Base-by-base conservation (phyloP, 1,284 basidiomycete species). In the Baeospora myosura region DNA sequence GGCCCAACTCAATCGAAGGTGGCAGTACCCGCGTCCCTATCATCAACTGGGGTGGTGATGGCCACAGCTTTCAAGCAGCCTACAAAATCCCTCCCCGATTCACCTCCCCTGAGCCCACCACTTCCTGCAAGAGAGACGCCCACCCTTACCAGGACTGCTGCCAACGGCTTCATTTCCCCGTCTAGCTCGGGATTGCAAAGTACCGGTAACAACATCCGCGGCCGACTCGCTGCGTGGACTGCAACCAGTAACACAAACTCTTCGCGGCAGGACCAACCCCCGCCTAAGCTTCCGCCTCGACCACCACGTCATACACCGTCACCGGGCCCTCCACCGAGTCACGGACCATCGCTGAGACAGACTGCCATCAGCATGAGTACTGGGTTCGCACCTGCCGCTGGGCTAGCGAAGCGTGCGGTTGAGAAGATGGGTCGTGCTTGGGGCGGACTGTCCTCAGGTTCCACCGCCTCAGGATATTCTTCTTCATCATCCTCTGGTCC, bases 381-480 rank as follows among this genome's bases (percentile, higher is more conserved):
- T 39, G 72, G 77, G 28, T 65, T 84, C 42, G 77, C 75, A 2
- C 79, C 81, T 25, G 79, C 80, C 21, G 78, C 80, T 18, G 81
- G 80, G 6, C 65, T 82, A n/a, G 84, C 82, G 14, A 81, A 78
- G 51, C 74, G 79, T 47, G 83, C 84, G 2, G 81, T 82, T 3
- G 82, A 86, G 61, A 81, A 75, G 57, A 77, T 88, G 63, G 77
- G 78, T 36, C 72, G 76, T 39, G 76, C 76, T 28, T 76, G 70
- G 66, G 75, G 72, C 43, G 65, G 66, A n/a, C 62, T 73, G 39
- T 63, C 65, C 45, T 66, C 72, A 4, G 65, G 65, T 40, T 63
- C 69, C 16, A 59, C 58, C 47, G 62, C 68, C 12, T 50, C 49
- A 4, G 58, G 61, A 49, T 69, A 69, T 14, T 63, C 72, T 2